Evolutionary conservation across 202 grass and related monocot genomes (phyloP), one percentile per base, ranked within the genome.

Genomic region (Dendrocalamus latiflorus): DNA sequence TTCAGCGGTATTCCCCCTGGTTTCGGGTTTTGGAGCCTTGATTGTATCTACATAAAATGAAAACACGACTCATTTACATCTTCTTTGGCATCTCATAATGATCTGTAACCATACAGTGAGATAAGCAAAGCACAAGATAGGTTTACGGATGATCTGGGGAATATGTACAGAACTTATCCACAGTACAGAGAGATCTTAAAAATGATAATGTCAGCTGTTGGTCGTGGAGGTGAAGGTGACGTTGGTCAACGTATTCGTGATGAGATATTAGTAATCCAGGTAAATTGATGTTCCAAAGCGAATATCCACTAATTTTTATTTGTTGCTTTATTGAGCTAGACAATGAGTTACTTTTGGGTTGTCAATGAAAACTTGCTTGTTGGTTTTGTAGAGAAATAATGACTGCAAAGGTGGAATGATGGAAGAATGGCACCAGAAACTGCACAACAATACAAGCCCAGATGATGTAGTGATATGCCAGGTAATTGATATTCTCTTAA

Each of bases 231-330:
- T 41, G 96, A 99, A 95, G 96, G 96, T 87, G 93, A 99, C 92
- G 91, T 99, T 76, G 96, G 93, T 37, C 96, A 99, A 85, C 93
- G 96, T 66, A 95, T 99, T 81, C 93, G 96, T 78, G 96, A 99
- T 83, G 96, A 99, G 88, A 99, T 99, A 82, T 92, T 99, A 93
- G 96, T 99, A 77, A 90, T 99, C 81, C 96, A 99, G 89, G 96
- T 94, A 92, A 69, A 82, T 53, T 45, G 11, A 78, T 86, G 50
- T 65, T 80, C 70, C 47, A 87, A 26, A 37, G 9, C 21, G 54
- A 74, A 77, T 88, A 83, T 25, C 8, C 42, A 59, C 36, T 85
- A 68, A n/a, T 66, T 78, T 81, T 58, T 57, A 43, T 85, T 78
- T 80, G 21, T 86, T 72, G 20, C n/a, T 73, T 48, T 25, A 21